Conservation (phyloP, 139 green algal species). For the Micractinium conductrix region DNA sequence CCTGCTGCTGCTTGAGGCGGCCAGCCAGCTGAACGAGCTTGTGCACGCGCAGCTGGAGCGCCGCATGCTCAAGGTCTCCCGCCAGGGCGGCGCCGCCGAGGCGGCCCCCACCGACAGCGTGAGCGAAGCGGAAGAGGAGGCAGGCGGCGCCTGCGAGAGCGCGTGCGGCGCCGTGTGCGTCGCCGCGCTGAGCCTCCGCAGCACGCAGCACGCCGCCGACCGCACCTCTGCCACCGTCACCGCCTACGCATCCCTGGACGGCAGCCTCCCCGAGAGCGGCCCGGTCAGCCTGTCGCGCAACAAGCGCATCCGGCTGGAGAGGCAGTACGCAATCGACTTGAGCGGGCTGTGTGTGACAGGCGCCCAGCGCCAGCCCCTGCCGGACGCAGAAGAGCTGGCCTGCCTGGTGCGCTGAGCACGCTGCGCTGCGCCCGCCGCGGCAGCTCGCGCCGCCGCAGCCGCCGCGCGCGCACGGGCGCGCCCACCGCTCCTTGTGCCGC, state of each 20-base stretch:
- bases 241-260: neutral
- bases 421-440: too few relatives aligned
- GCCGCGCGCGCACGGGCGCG: too few relatives aligned
- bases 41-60: slow-evolving; percentile 12
- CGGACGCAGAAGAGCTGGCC: too few relatives aligned
- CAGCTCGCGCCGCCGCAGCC: too few relatives aligned
- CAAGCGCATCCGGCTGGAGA: slow-evolving; percentile 8
- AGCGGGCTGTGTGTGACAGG: neutral
- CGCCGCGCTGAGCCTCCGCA: neutral
- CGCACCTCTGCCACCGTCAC: neutral
- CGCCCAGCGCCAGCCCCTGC: neutral
- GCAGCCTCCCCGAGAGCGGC: neutral
- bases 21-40: slow-evolving; percentile 12
- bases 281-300: neutral
- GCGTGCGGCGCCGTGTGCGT: neutral
- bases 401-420: too few relatives aligned
- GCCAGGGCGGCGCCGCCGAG: neutral
- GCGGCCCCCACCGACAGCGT: neutral
- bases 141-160: neutral
- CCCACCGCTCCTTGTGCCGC: too few relatives aligned
- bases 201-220: neutral
- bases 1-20: slow-evolving; percentile 3
- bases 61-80: neutral
- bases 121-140: neutral
- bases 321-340: slow-evolving; percentile 8